Percentiles rank a stretch among this genome's conserved stretches.
Evolutionary conservation across 2,329 filamentous ascomycete genomes (phyloP).

Genomic region (Cercospora zeina): DNA sequence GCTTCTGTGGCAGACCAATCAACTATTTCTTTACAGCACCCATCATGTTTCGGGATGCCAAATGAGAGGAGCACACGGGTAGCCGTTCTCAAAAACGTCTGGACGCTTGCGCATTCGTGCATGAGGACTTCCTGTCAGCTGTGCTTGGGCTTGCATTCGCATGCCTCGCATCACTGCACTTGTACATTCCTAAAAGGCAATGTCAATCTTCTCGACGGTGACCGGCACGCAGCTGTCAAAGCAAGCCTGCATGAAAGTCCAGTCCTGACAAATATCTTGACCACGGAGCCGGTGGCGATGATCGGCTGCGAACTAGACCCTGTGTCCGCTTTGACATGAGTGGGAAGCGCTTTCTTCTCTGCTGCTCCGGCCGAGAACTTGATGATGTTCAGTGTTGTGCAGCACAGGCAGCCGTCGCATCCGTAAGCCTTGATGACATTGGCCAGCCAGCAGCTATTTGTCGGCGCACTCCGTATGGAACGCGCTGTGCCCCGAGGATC

Average conservation of each 20-base stretch:
- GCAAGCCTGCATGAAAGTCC: not conserved
- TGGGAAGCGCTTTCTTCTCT: not conserved
- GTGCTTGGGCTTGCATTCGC: slow-evolving; percentile 4
- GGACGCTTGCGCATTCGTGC: slow-evolving; percentile 2
- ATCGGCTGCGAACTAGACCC: not conserved
- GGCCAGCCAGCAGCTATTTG: not conserved
- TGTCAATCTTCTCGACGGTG: not conserved
- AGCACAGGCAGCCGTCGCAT: not conserved
- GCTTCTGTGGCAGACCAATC: not conserved
- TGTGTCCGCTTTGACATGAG: not conserved
- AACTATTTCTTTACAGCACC: not conserved
- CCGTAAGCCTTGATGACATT: not conserved
- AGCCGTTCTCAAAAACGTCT: not conserved
- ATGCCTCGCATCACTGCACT: not conserved
- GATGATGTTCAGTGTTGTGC: not conserved
- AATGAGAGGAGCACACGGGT: not conserved
- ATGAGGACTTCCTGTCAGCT: not conserved
- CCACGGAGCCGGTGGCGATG: not conserved
- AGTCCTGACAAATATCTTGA: slow-evolving; percentile 3
- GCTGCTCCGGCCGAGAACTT: not conserved
- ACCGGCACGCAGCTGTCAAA: not conserved
- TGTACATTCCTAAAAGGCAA: not conserved
- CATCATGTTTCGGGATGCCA: not conserved
- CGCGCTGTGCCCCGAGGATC: not conserved
- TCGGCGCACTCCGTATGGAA: not conserved